Percentiles rank a stretch among this genome's conserved stretches.
Evolutionary conservation across 2,329 filamentous ascomycete species (phyloP).

Genomic region (Nemania bipapillata): DNA sequence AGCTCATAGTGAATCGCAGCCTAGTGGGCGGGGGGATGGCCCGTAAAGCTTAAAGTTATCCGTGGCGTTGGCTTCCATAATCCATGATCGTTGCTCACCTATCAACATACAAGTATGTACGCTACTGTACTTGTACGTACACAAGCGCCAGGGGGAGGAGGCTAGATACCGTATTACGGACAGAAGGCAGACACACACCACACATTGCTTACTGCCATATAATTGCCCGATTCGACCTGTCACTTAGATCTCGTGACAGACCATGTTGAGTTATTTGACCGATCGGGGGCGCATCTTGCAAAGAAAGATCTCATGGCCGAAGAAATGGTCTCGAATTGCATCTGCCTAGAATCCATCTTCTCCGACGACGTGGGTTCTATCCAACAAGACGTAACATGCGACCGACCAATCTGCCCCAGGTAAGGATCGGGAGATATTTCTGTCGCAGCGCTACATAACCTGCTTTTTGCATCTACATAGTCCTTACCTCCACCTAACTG

Average conservation of each 20-base stretch:
- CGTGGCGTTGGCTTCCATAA: conserved; percentile 20
- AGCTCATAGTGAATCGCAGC: conserved; percentile 11
- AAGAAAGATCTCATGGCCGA: conserved; percentile 1
- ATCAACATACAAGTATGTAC: no score
- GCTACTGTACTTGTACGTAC: no score
- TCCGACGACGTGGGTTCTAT: not conserved
- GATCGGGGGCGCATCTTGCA: conserved; percentile 12
- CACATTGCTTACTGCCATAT: conserved; percentile 7
- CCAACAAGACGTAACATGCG: not conserved
- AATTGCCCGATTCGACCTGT: conserved; percentile 21
- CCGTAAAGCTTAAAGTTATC: conserved; percentile 25
- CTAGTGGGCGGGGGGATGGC: not conserved
- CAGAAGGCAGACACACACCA: not conserved
- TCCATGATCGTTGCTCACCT: conserved; percentile 18
- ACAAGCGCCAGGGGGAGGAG: conserved; percentile 8
- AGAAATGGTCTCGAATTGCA: not conserved
- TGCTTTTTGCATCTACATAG: not conserved
- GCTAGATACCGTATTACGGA: conserved; percentile 2
- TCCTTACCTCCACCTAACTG: not conserved
- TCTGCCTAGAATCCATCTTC: no score
- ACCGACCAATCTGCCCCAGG: not conserved
- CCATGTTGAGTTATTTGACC: conserved; percentile 13
- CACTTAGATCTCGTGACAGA: conserved; percentile 26
- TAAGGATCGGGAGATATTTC: not conserved
- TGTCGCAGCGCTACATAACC: not conserved